Evolutionary conservation across 768 basidiomycete genomes (phyloP).

Genomic region (Agaricus subrufescens): DNA sequence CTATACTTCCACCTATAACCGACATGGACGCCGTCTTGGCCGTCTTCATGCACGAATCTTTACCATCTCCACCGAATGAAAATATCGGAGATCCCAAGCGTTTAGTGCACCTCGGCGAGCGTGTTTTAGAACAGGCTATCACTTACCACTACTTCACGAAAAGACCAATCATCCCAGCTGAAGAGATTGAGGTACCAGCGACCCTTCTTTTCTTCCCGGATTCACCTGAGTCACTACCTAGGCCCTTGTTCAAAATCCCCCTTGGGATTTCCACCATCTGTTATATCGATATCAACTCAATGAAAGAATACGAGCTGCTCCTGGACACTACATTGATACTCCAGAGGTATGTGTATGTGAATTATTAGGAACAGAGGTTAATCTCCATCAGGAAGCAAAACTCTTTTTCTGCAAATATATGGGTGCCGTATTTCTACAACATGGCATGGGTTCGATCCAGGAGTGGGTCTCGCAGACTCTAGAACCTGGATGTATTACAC

Average conservation of each 20-base stretch:
- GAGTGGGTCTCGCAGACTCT: constrained; percentile 57
- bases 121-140: constrained; percentile 46
- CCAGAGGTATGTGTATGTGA: constrained; percentile 14
- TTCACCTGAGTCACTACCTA: not conserved
- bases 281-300: constrained; percentile 41
- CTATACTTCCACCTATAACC: constrained; percentile 51
- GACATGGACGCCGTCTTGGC: constrained; percentile 52
- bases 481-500: constrained; percentile 32
- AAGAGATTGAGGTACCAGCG: constrained; percentile 36
- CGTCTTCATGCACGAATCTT: constrained; percentile 47
- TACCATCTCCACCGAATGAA: constrained; percentile 28
- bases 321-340: constrained; percentile 22
- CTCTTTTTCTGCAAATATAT: constrained; percentile 57
- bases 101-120: constrained; percentile 52
- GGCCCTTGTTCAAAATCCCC: not conserved
- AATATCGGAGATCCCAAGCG: constrained; percentile 59
- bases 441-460: constrained; percentile 44
- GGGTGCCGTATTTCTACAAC: constrained; percentile 61
- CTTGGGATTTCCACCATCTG: not conserved
- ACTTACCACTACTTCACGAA: constrained; percentile 45
- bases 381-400: constrained; percentile 43
- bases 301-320: constrained; percentile 46
- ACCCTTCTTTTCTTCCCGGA: constrained; percentile 9
- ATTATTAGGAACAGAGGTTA: not conserved
- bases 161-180: constrained; percentile 35